phyloP scores from a whole-genome alignment of 345 rosid genomes.

The Eutrema yunnanense region DNA sequence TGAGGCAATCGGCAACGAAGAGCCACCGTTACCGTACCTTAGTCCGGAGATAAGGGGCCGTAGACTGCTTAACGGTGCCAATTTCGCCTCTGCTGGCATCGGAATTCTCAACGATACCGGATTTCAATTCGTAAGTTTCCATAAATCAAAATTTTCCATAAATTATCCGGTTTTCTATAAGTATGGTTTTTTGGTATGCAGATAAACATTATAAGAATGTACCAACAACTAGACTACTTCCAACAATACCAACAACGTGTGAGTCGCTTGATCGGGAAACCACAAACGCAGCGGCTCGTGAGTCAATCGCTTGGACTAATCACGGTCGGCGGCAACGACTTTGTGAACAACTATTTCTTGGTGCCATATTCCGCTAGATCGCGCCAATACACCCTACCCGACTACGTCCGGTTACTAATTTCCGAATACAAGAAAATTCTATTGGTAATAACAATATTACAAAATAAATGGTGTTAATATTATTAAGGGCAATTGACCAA shows the following conservation, averaged over 20 bases:
- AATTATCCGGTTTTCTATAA: background rate
- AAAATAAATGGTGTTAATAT: background rate
- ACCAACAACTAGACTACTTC: constrained; percentile 47
- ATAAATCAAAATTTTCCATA: background rate
- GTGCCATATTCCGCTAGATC: constrained; percentile 75
- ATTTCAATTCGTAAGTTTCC: constrained; percentile 67
- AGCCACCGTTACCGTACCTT: constrained; percentile 65
- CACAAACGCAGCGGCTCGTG: constrained; percentile 41
- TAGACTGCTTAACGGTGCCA: constrained; percentile 71
- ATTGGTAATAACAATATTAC: constrained; percentile 24
- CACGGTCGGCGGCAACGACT: constrained; percentile 78
- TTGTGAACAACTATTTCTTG: constrained; percentile 76
- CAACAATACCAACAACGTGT: constrained; percentile 61
- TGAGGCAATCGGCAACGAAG: constrained; percentile 51
- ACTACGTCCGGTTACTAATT: constrained; percentile 49
- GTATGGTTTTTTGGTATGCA: constrained; percentile 14
- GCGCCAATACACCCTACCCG: constrained; percentile 58
- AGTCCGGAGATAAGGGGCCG: constrained; percentile 58
- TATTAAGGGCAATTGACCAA: no score
- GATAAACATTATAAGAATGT: constrained; percentile 62
- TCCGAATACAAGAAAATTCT: constrained; percentile 58
- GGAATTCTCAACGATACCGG: constrained; percentile 95
- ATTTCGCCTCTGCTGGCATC: constrained; percentile 91
- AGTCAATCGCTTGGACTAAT: constrained; percentile 49
- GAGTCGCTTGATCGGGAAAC: constrained; percentile 38